Evolutionary conservation across 2,329 filamentous ascomycete genomes (phyloP).

Genomic region (Sclerotinia trifoliorum): DNA sequence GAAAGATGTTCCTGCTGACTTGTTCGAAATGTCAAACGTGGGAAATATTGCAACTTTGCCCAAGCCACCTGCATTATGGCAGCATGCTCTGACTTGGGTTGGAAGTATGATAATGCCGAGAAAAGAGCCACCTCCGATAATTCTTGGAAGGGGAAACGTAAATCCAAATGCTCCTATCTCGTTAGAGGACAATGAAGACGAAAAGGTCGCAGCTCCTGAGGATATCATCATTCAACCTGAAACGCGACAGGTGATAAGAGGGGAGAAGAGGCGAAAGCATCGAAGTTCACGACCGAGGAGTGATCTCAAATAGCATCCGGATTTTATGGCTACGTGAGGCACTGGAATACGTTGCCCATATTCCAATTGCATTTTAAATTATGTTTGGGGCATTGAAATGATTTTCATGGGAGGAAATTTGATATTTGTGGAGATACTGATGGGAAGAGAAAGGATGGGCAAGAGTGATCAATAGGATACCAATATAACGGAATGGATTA

Average conservation of each 20-base stretch:
- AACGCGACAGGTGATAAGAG: conserved; percentile 15
- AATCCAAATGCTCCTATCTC: conserved; percentile 8
- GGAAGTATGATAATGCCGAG: conserved; percentile 18
- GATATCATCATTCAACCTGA: conserved; percentile 19
- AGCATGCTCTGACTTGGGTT: conserved; percentile 19
- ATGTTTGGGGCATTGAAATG: background rate
- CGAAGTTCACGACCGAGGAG: conserved; percentile 14
- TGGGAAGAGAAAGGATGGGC: background rate
- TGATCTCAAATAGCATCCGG: background rate
- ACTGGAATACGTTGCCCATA: too few species aligned
- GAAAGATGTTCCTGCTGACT: conserved; percentile 18
- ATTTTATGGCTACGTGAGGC: too few species aligned
- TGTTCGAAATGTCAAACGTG: conserved; percentile 22
- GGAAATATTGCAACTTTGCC: conserved; percentile 22
- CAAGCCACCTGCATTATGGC: conserved; percentile 18
- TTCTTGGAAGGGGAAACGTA: conserved; percentile 11
- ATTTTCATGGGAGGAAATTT: background rate
- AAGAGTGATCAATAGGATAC: conserved; percentile 10
- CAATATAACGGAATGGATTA: background rate
- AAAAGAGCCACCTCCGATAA: conserved; percentile 19
- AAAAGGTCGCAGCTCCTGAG: conserved; percentile 14
- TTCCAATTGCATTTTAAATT: background rate
- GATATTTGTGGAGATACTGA: background rate
- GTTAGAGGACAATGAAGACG: conserved; percentile 12
- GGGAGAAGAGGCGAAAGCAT: conserved; percentile 17